Evolutionary conservation across 1,284 basidiomycete species (phyloP), one percentile per base, ranked within the genome.

Genomic region (Peniophora sp.): DNA sequence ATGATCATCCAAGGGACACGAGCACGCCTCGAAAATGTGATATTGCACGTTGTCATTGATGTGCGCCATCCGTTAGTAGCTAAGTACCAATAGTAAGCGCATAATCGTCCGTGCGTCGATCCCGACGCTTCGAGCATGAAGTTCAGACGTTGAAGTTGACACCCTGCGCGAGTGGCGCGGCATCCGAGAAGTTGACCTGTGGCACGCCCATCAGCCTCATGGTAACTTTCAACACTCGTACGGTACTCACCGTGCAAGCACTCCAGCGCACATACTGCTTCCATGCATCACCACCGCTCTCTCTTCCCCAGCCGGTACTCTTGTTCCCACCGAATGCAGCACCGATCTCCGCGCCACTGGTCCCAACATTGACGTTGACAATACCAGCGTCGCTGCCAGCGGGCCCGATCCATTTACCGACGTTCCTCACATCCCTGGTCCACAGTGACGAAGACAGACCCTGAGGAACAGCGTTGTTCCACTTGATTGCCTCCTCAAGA

Each of bases 271-370:
- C 85, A 55, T 90, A 92, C 64, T 96, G 91, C 68, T 95, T 95
- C 94, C 94, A 97, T 22, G 94, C 89, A 67, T 97, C 94, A 45
- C 94, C 94, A 34, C 94, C 94, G 14, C 90, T 93, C 70, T 97
- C 94, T 51, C 94, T 81, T n/a, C 95, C 95, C 92, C 88, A 90
- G 60, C 88, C 88, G 34, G 88, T 90, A 46, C 84, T 85, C 81
- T 95, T 94, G 75, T 96, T 96, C 42, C 95, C 94, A 48, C 93
- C 93, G 62, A 97, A 97, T 0, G 88, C 90, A 8, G 85, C 85
- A 48, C 87, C 87, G 54, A 97, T 97, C 70, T 98, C 94, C 15
- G 95, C 94, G 20, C 95, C 94, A 60, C 87, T 92, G 0, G 93
- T 96, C 44, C 92, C 91, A 48, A 92, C 92, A 64, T 96, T 95